phyloP scores from a whole-genome alignment of 2,329 filamentous ascomycete species.

The Aspergillus cejpii region DNA sequence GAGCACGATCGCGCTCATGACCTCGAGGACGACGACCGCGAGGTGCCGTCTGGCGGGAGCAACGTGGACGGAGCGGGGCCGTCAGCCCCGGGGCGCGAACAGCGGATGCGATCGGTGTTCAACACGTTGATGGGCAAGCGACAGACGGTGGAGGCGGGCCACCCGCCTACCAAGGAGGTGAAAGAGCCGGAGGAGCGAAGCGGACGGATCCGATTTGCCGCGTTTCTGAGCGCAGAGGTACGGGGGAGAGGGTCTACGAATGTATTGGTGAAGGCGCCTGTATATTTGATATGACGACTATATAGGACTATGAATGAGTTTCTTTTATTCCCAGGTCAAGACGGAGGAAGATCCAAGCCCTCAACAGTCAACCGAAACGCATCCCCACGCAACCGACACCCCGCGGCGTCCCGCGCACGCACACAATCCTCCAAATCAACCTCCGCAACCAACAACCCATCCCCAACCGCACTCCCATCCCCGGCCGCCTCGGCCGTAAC shows the following conservation, averaged over 20 bases:
- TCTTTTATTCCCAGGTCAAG: no score
- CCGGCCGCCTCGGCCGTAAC: neutral
- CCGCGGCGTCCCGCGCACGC: slow-evolving; percentile 72
- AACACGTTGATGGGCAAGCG: slow-evolving; percentile 34
- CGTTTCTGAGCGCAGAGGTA: slow-evolving; percentile 68
- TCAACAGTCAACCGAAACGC: slow-evolving; percentile 55
- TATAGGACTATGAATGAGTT: neutral
- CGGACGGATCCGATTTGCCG: slow-evolving; percentile 62
- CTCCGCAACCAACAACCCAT: slow-evolving; percentile 60
- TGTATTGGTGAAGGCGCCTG: slow-evolving; percentile 67
- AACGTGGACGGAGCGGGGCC: slow-evolving; percentile 4
- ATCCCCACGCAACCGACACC: slow-evolving; percentile 74
- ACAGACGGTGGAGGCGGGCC: slow-evolving; percentile 10
- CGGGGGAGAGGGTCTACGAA: slow-evolving; percentile 56
- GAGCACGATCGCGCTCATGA: slow-evolving; percentile 21
- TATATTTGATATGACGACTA: slow-evolving; percentile 45
- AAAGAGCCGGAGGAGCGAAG: slow-evolving; percentile 6
- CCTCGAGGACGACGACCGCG: slow-evolving; percentile 11
- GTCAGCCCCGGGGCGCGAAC: slow-evolving; percentile 12
- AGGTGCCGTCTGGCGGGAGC: slow-evolving; percentile 15
- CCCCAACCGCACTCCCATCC: slow-evolving; percentile 11
- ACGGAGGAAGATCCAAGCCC: slow-evolving; percentile 56
- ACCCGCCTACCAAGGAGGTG: slow-evolving; percentile 21
- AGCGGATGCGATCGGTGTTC: slow-evolving; percentile 39
- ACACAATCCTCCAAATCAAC: slow-evolving; percentile 86